A percentile compares a stretch with the other conserved stretches of the same genome.
These are phyloP conservation scores for Boletus subparvulus DNA, from an alignment of 768 basidiomycete species.

Conservation along the genomic window DNA sequence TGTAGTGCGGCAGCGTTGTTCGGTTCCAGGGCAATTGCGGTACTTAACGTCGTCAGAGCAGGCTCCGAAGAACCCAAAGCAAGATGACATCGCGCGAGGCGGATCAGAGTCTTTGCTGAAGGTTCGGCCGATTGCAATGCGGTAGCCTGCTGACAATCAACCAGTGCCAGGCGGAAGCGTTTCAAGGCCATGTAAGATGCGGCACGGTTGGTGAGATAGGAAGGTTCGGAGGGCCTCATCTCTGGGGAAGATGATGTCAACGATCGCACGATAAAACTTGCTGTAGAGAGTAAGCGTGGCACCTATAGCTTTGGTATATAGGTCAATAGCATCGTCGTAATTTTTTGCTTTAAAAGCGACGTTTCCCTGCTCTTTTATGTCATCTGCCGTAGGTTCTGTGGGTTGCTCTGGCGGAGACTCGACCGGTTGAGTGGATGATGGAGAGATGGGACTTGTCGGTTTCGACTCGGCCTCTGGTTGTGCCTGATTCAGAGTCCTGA, in stretches of 20 bases:
- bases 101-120: conserved; percentile 74
- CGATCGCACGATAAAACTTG: conserved; percentile 5
- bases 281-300: conserved; percentile 20
- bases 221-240: conserved; percentile 62
- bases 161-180: conserved; percentile 68
- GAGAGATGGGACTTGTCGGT: conserved; percentile 17
- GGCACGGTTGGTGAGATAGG: conserved; percentile 83
- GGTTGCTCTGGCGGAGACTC: conserved; percentile 17
- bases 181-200: conserved; percentile 84
- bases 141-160: conserved; percentile 76
- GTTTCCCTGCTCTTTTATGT: conserved; percentile 78
- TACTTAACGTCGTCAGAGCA: conserved; percentile 65
- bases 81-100: conserved; percentile 81
- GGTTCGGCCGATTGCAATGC: conserved; percentile 61
- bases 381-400: conserved; percentile 43
- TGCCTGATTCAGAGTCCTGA: conserved; percentile 14
- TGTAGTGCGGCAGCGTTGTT: conserved; percentile 57
- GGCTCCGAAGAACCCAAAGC: conserved; percentile 69
- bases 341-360: conserved; percentile 63
- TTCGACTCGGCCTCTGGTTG: conserved; percentile 5
- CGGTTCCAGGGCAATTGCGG: conserved; percentile 60
- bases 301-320: conserved; percentile 79
- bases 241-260: conserved; percentile 36
- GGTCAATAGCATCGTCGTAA: conserved; percentile 65
- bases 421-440: conserved; percentile 9